Conservation (phyloP, 2,329 filamentous ascomycete genomes). For the Ophiocordyceps camponoti-rufipedis region DNA sequence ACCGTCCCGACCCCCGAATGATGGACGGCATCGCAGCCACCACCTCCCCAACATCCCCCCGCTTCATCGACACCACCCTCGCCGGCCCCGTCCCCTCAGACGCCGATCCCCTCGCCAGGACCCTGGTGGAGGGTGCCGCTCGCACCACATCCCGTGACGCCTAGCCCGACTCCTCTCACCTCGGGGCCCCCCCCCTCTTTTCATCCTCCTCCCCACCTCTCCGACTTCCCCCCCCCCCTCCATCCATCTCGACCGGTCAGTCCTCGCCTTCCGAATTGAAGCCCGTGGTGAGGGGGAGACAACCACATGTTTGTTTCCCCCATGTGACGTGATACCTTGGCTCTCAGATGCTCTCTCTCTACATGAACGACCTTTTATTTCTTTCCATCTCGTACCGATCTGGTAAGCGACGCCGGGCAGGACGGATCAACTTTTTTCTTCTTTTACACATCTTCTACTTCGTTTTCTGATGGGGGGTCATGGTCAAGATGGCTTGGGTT, state of each 20-base stretch:
- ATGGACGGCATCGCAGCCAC: constrained; percentile 47
- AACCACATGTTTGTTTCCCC: too few species aligned
- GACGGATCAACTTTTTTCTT: neutral
- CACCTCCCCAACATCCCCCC: constrained; percentile 26
- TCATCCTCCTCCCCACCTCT: too few species aligned
- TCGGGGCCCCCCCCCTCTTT: neutral
- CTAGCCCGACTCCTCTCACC: neutral
- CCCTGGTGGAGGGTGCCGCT: constrained; percentile 40
- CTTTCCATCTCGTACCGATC: neutral
- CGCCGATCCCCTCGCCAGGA: constrained; percentile 32
- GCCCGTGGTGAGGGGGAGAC: too few species aligned
- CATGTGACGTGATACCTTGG: neutral
- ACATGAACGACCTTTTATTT: neutral
- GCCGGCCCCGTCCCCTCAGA: constrained; percentile 29
- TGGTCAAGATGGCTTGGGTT: too few species aligned
- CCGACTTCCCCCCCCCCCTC: too few species aligned
- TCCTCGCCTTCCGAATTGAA: too few species aligned
- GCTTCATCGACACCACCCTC: constrained; percentile 47
- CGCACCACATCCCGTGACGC: neutral
- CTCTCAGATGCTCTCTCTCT: too few species aligned
- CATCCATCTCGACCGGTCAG: too few species aligned
- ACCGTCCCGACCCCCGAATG: constrained; percentile 43
- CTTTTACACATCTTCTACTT: neutral
- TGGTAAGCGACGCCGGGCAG: too few species aligned
- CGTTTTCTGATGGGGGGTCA: too few species aligned